A percentile compares a stretch with the other conserved stretches of the same genome.
phyloP scores from a whole-genome alignment of 2,329 filamentous ascomycete genomes.

The Neofusicoccum ribis region DNA sequence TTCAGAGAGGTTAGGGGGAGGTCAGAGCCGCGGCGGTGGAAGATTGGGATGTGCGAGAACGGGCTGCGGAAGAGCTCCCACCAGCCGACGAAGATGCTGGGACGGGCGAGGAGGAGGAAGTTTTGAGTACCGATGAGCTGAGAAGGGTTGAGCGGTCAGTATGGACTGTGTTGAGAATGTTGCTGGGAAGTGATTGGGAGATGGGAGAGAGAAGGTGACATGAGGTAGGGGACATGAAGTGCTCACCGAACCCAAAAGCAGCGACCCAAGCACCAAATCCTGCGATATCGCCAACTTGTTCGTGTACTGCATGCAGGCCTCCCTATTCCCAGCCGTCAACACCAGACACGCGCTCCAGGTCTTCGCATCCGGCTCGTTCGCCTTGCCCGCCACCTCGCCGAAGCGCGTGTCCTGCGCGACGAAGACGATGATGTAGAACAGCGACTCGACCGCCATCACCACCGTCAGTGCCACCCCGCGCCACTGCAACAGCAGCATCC shows the following conservation, averaged over 20 bases:
- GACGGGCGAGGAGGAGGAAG: slow-evolving; percentile 34
- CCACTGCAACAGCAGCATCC: slow-evolving; percentile 31
- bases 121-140: slow-evolving; percentile 40
- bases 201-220: not conserved
- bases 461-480: slow-evolving; percentile 31
- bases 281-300: slow-evolving; percentile 26
- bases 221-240: not conserved
- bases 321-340: slow-evolving; percentile 26
- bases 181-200: not conserved
- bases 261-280: slow-evolving; percentile 25
- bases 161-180: not conserved
- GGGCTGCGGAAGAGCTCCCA: slow-evolving; percentile 24
- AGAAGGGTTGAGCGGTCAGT: slow-evolving; percentile 20
- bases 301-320: slow-evolving; percentile 30
- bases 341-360: slow-evolving; percentile 31
- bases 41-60: slow-evolving; percentile 19
- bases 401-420: slow-evolving; percentile 31
- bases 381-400: slow-evolving; percentile 26
- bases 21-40: not conserved
- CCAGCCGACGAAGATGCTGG: slow-evolving; percentile 31
- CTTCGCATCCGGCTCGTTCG: slow-evolving; percentile 26
- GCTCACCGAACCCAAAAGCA: slow-evolving; percentile 33
- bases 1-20: slow-evolving; percentile 20
- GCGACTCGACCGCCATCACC: slow-evolving; percentile 28
- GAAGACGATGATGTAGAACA: slow-evolving; percentile 33